Conservation (phyloP, 169 alveolate genomes). For the Eimeria necatrix region DNA sequence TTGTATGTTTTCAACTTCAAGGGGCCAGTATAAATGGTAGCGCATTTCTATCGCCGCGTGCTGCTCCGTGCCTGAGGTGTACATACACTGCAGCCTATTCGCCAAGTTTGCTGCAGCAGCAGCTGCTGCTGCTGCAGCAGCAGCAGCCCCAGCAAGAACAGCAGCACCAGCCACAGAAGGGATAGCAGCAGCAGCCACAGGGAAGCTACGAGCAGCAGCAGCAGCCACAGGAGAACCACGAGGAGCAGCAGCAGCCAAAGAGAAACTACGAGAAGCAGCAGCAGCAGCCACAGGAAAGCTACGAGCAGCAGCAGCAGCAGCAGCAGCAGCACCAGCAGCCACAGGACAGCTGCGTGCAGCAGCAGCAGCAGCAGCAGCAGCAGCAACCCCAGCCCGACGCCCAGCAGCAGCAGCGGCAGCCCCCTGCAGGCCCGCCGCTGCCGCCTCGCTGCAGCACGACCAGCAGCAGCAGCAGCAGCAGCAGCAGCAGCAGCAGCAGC, state of each 20-base stretch:
- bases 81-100: background rate
- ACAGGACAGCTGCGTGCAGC: background rate
- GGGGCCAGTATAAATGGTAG: background rate
- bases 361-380: background rate
- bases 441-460: background rate
- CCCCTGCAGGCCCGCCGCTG: background rate
- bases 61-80: slow-evolving; percentile 32
- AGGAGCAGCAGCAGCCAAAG: background rate
- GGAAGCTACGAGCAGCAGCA: background rate
- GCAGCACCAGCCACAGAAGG: background rate
- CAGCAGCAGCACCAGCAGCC: slow-evolving; percentile 15
- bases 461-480: slow-evolving; percentile 18
- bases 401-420: slow-evolving; percentile 41
- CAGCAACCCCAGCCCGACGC: background rate
- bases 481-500: slow-evolving; percentile 42
- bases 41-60: slow-evolving; percentile 30
- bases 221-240: background rate
- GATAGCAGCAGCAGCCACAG: background rate
- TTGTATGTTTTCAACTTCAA: background rate
- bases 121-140: background rate
- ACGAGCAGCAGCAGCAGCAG: background rate
- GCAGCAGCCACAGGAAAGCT: background rate
- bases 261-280: background rate
- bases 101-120: background rate
- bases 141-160: background rate